Conservation (phyloP, 106 monocot species). For the Platanthera guangdongensis region DNA sequence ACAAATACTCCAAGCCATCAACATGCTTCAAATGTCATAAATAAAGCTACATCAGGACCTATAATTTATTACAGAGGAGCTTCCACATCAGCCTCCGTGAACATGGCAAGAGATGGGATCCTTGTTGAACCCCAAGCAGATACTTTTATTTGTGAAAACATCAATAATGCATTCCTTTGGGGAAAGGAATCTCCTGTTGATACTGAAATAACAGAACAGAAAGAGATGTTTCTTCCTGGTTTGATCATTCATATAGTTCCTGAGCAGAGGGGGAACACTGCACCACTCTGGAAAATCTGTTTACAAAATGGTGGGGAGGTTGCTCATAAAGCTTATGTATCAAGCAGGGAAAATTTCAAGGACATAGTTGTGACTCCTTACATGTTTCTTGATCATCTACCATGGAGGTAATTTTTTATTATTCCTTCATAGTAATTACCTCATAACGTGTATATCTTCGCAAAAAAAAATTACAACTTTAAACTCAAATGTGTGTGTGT, state of each 20-base stretch:
- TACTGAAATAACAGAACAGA: constrained; percentile 15
- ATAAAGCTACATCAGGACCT: background rate
- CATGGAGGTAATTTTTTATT: constrained; percentile 71
- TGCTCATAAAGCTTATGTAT: constrained; percentile 55
- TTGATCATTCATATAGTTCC: constrained; percentile 68
- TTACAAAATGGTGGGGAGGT: constrained; percentile 17
- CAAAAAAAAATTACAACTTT: background rate
- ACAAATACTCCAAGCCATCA: constrained; percentile 25
- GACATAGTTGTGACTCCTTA: constrained; percentile 74
- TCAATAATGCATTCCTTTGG: background rate
- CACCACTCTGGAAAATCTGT: constrained; percentile 70
- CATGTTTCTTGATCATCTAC: constrained; percentile 98
- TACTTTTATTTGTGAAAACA: background rate
- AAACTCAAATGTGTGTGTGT: background rate
- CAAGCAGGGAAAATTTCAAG: constrained; percentile 65
- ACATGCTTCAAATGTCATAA: constrained; percentile 11
- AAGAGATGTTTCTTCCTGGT: constrained; percentile 82
- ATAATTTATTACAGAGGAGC: constrained; percentile 5
- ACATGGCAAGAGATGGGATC: background rate
- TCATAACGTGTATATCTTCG: background rate
- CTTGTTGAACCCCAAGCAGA: constrained; percentile 4
- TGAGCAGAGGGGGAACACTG: constrained; percentile 24
- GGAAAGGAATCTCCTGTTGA: constrained; percentile 11
- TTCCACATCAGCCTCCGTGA: background rate
- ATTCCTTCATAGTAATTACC: background rate